These are phyloP conservation scores for Trametes villosa DNA, from an alignment of 768 basidiomycete species.

Conservation along the genomic window DNA sequence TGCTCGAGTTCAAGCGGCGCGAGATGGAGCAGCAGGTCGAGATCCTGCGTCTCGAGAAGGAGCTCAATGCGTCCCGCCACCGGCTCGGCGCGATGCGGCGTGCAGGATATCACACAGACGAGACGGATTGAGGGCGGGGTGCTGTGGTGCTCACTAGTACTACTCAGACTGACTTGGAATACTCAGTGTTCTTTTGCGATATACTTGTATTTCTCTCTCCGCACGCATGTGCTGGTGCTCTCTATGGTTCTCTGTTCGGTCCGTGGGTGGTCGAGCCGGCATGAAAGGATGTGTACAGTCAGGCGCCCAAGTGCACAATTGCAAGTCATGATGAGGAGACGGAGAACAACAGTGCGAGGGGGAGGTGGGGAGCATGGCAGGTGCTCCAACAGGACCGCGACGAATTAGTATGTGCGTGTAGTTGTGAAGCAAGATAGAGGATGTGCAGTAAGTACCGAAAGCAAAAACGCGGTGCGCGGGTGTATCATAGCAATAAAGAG, in stretches of 20 bases:
- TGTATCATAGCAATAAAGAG: constrained; percentile 28
- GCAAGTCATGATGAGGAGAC: not conserved
- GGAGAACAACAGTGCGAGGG: constrained; percentile 6
- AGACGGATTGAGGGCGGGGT: constrained; percentile 44
- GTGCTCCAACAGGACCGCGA: constrained; percentile 1
- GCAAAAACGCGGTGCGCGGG: constrained; percentile 2
- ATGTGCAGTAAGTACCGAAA: constrained; percentile 10
- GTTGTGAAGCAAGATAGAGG: not conserved
- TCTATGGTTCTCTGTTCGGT: not conserved
- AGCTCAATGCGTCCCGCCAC: constrained; percentile 85
- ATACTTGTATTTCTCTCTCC: constrained; percentile 5
- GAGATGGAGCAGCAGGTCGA: constrained; percentile 99
- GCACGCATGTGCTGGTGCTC: constrained; percentile 4
- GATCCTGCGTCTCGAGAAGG: constrained; percentile 95
- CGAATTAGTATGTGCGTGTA: constrained; percentile 11
- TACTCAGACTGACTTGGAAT: not conserved
- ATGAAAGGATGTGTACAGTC: constrained; percentile 10
- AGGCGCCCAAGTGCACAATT: constrained; percentile 2
- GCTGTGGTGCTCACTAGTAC: too few species aligned
- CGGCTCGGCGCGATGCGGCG: constrained; percentile 83
- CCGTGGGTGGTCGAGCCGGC: not conserved
- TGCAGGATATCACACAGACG: constrained; percentile 88
- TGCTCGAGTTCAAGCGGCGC: constrained; percentile 91
- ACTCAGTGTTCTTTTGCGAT: not conserved
- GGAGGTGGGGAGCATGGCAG: not conserved